Evolutionary conservation across 441 rosid species (phyloP).

Genomic region (Raphanus hybrid): DNA sequence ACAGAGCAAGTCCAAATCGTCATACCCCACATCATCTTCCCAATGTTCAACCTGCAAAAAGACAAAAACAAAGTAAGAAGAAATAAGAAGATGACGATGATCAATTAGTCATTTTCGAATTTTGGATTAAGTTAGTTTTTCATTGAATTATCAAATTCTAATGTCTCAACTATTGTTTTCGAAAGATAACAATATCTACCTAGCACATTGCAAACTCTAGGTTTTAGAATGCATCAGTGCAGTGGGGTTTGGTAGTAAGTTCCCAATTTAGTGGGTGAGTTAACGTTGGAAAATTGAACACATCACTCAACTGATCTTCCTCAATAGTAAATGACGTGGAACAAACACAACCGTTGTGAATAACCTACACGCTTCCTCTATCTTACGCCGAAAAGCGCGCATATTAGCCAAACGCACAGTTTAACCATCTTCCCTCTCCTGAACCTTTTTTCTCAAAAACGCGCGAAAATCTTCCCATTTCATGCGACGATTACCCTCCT

Average conservation of each 20-base stretch:
- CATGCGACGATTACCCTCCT: conserved; percentile 36
- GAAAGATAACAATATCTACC: too few relatives aligned
- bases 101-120: not conserved
- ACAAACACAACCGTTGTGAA: conserved; percentile 1
- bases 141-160: not conserved
- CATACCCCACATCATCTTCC: not conserved
- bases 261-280: too few relatives aligned
- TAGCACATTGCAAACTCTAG: too few relatives aligned
- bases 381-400: conserved; percentile 21
- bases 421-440: not conserved
- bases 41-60: not conserved
- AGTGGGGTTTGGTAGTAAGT: too few relatives aligned
- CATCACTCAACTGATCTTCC: not conserved
- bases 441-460: not conserved
- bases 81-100: not conserved
- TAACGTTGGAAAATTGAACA: too few relatives aligned
- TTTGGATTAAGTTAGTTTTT: not conserved
- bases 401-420: conserved; percentile 5
- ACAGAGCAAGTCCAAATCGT: not conserved
- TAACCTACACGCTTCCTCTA: not conserved
- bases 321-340: conserved; percentile 29
- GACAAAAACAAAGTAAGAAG: not conserved
- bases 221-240: too few relatives aligned
- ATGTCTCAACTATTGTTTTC: not conserved
- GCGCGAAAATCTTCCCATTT: conserved; percentile 29